These are phyloP conservation scores for Colletotrichum salicis DNA, from an alignment of 2,329 filamentous ascomycete species.

Conservation along the genomic window DNA sequence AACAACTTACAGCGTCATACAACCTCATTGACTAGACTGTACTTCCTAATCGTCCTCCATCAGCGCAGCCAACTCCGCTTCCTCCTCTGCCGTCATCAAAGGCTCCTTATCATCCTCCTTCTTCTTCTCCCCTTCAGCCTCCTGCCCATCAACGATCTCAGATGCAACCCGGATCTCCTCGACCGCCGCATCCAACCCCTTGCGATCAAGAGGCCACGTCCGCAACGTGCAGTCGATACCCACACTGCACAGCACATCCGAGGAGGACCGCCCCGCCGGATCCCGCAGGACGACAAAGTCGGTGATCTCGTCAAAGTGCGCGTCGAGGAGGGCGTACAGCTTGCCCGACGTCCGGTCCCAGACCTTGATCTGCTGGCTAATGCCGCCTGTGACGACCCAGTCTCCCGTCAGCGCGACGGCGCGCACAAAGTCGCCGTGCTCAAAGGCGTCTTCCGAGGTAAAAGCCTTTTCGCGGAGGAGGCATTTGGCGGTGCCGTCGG, in stretches of 20 bases:
- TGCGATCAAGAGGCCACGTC: slow-evolving; percentile 80
- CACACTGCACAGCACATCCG: slow-evolving; percentile 76
- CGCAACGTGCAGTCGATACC: slow-evolving; percentile 91
- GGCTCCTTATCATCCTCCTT: slow-evolving; percentile 58
- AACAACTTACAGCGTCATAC: too few species aligned
- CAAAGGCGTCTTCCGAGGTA: slow-evolving; percentile 75
- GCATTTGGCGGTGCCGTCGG: slow-evolving; percentile 88
- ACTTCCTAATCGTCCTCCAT: slow-evolving; percentile 77
- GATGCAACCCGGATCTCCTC: slow-evolving; percentile 56
- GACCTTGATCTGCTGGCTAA: slow-evolving; percentile 90
- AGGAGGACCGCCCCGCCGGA: slow-evolving; percentile 39
- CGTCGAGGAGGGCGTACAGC: slow-evolving; percentile 78
- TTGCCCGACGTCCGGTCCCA: slow-evolving; percentile 83
- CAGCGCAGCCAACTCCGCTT: slow-evolving; percentile 89
- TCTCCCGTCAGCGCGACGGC: slow-evolving; percentile 80
- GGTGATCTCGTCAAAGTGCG: slow-evolving; percentile 94
- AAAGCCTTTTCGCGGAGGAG: slow-evolving; percentile 76
- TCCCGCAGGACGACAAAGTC: slow-evolving; percentile 73
- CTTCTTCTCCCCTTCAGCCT: slow-evolving; percentile 64
- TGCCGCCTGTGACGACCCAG: slow-evolving; percentile 87
- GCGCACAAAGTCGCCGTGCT: slow-evolving; percentile 90
- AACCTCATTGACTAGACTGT: background rate
- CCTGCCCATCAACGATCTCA: slow-evolving; percentile 59
- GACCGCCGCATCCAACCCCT: slow-evolving; percentile 60
- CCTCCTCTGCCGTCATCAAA: slow-evolving; percentile 86